A percentile compares a stretch with the other conserved stretches of the same genome.
Evolutionary conservation across 2,329 filamentous ascomycete genomes (phyloP).

Genomic region (Venturia aucupariae): DNA sequence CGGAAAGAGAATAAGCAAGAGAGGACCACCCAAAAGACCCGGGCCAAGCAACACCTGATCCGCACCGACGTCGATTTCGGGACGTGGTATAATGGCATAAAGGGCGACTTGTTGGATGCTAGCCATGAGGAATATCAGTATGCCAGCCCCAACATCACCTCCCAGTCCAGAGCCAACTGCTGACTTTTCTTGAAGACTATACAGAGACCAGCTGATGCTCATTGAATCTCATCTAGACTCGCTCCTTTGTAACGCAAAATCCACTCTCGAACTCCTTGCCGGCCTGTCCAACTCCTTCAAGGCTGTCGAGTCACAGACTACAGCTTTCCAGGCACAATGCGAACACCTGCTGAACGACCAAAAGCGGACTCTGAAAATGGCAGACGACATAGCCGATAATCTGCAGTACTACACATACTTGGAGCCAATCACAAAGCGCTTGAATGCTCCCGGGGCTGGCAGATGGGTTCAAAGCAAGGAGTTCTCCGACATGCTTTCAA

Average conservation of each 20-base stretch:
- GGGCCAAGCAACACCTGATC: constrained; percentile 33
- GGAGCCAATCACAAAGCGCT: constrained; percentile 76
- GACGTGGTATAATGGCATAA: constrained; percentile 49
- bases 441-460: constrained; percentile 86
- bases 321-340: constrained; percentile 86
- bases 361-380: constrained; percentile 65
- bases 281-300: constrained; percentile 79
- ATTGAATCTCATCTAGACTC: constrained; percentile 75
- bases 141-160: constrained; percentile 21
- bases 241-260: constrained; percentile 67
- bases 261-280: constrained; percentile 65
- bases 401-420: constrained; percentile 92
- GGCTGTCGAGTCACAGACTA: constrained; percentile 79
- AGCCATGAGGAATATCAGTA: constrained; percentile 81
- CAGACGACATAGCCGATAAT: constrained; percentile 77
- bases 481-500: constrained; percentile 80
- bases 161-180: constrained; percentile 9
- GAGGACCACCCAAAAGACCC: constrained; percentile 33
- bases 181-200: constrained; percentile 45
- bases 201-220: constrained; percentile 70
- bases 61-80: constrained; percentile 52
- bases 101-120: constrained; percentile 63
- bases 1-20: constrained; percentile 40
- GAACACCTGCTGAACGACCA: constrained; percentile 80
- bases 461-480: constrained; percentile 75